These are phyloP conservation scores for Pseudocercospora fijiensis DNA, from an alignment of 2,329 filamentous ascomycete genomes.

Conservation along the genomic window DNA sequence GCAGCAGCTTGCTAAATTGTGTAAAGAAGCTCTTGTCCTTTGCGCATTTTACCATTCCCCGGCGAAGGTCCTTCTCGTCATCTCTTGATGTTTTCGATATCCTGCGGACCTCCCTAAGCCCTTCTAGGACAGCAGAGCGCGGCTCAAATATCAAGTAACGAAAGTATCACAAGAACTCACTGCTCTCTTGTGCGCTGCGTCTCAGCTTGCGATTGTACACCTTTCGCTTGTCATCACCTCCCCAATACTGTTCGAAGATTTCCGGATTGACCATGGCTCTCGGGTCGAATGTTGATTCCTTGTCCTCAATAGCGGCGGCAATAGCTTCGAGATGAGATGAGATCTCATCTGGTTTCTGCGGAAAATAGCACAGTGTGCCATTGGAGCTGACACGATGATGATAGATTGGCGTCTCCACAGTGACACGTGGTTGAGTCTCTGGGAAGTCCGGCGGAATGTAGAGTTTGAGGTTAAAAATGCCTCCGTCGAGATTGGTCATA, in stretches of 20 bases:
- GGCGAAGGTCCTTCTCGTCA: not conserved
- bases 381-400: slow-evolving; percentile 79
- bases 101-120: not conserved
- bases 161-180: slow-evolving; percentile 39
- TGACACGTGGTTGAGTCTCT: slow-evolving; percentile 80
- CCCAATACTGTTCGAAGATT: slow-evolving; percentile 85
- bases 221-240: slow-evolving; percentile 73
- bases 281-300: slow-evolving; percentile 84
- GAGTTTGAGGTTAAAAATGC: slow-evolving; percentile 79
- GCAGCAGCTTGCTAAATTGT: not conserved
- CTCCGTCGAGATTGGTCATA: slow-evolving; percentile 90
- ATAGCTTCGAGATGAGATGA: slow-evolving; percentile 81
- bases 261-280: slow-evolving; percentile 83
- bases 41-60: not conserved
- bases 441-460: slow-evolving; percentile 82
- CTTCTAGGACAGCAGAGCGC: not conserved
- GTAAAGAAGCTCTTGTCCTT: not conserved
- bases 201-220: slow-evolving; percentile 79
- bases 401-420: slow-evolving; percentile 77
- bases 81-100: not conserved
- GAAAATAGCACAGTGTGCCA: slow-evolving; percentile 80
- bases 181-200: slow-evolving; percentile 65
- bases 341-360: slow-evolving; percentile 70
- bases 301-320: slow-evolving; percentile 79
- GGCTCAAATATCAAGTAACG: not conserved